Base-by-base conservation (phyloP, 768 basidiomycete genomes). In the Naematelia encephala region DNA sequence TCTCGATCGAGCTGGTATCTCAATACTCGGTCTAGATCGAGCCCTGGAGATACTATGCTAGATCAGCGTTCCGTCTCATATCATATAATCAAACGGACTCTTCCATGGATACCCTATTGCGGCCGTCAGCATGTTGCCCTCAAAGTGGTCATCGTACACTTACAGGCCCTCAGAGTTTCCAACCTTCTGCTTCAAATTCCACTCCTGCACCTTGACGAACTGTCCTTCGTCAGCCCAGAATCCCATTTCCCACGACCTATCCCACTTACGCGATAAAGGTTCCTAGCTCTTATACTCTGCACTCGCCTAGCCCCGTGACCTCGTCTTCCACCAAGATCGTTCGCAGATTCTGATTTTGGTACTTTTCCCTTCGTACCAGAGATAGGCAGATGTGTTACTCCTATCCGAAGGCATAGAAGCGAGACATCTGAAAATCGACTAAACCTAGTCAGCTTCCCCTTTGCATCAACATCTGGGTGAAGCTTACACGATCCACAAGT, bases 341-440 rank as follows among this genome's bases (percentile, higher is more conserved):
- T 16, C 91, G 92, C n/a, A 2, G 51, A 52, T 14, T 52, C 34
- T 12, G 51, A 52, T 23, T n/a, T 12, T 34, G 57, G 54, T 1
- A 57, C 42, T 43, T 67, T 61, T 43, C 45, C 62, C 65, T 61
- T 64, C 52, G 54, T 60, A 53, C 39, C 68, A n/a, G 54, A 66
- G 42, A 60, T 66, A 0, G 75, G 69, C 8, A 77, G 61, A 22
- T 63, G 88, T 0, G 96, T 99, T 5, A 87, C 87, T 10, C 96
- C 94, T 1, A 87, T 88, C 54, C 90, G 83, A 69, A 92, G 90
- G 75, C 93, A 98, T 47, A 91, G 84, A 34, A 99, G 78, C 4
- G 91, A 87, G 47, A 99, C 94, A 71, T 99, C 96, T 56, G 92
- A 93, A 81, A 99, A 97, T 13, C 87, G 85, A 1, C 77, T 78